Conservation (phyloP, 495 filamentous ascomycete species). For the Aspergillus affinis region DNA sequence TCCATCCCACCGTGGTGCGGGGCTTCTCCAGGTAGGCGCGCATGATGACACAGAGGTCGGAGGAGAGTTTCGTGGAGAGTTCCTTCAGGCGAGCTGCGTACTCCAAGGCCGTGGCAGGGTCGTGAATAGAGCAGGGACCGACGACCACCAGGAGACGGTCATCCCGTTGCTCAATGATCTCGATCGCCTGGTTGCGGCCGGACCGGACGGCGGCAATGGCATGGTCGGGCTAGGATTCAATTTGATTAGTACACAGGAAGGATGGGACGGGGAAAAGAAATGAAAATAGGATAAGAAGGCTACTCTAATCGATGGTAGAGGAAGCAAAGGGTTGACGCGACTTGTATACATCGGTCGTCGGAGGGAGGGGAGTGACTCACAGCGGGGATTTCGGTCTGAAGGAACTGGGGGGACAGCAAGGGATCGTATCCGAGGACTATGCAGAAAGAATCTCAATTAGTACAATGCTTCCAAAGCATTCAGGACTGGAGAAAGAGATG, state of each 20-base stretch:
- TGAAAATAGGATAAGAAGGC: neutral
- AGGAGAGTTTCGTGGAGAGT: conserved; percentile 69
- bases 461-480: neutral
- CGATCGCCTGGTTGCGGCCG: conserved; percentile 78
- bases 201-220: conserved; percentile 70
- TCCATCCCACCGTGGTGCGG: conserved; percentile 98
- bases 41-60: conserved; percentile 92
- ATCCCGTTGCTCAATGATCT: conserved; percentile 75
- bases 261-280: neutral
- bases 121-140: conserved; percentile 96
- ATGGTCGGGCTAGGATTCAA: conserved; percentile 35
- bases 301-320: neutral
- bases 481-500: neutral
- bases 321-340: neutral
- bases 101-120: conserved; percentile 83
- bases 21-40: conserved; percentile 99
- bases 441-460: conserved; percentile 11
- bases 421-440: conserved; percentile 94
- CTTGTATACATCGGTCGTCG: conserved; percentile 1
- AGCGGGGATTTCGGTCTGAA: conserved; percentile 85
- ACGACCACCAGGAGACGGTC: conserved; percentile 93
- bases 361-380: conserved; percentile 48
- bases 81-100: conserved; percentile 77
- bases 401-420: conserved; percentile 83
- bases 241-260: neutral